Evolutionary conservation across 805 yeast species (phyloP), one percentile per base, ranked within the genome.

Genomic region (Candida sphagnicola): DNA sequence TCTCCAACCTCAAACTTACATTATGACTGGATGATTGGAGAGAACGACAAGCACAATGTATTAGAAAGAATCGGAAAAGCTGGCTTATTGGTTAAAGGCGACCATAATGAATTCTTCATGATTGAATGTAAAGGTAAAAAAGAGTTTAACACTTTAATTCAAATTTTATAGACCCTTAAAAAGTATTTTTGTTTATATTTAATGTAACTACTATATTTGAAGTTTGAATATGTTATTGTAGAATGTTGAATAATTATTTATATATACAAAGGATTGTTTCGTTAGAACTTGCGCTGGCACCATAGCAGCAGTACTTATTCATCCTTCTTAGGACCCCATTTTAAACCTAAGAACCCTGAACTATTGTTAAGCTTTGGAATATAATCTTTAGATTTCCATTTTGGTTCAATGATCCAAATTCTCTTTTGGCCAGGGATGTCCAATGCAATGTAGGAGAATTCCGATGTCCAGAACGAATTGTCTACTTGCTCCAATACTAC

Each of bases 401-500:
- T 70, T 12, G 93, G 90, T 42, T 76, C 78, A 38, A 87, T 74
- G 18, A 89, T 56, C 56, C 82, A 88, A 46, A 79, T 75, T 48
- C 93, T 76, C 47, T 74, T 70, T 39, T 75, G 70, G 6, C 85
- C 87, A 2, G 85, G 82, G 18, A 85, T 81, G 50, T 89, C 96
- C 41, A 89, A 62, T 28, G 84, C 82, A 35, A 89, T 69, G 56
- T 82, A 83, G 8, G 82, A 67, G 56, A 84, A 81, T 37, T 83
- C 84, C 23, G 88, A 84, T 44, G 75, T 65, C 67, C 77, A 78
- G 45, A 76, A 75, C 12, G 78, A 75, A 35, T 75, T 77, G 48
- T 84, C 88, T 30, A 85, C 70, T 38, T 93, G 91, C 61, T 90
- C 96, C 49, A 88, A 71, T 42, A 82, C 79, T 2, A 85, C 95